phyloP scores from a whole-genome alignment of 495 filamentous ascomycete genomes.

The Pseudomonodictys pantanalensis region DNA sequence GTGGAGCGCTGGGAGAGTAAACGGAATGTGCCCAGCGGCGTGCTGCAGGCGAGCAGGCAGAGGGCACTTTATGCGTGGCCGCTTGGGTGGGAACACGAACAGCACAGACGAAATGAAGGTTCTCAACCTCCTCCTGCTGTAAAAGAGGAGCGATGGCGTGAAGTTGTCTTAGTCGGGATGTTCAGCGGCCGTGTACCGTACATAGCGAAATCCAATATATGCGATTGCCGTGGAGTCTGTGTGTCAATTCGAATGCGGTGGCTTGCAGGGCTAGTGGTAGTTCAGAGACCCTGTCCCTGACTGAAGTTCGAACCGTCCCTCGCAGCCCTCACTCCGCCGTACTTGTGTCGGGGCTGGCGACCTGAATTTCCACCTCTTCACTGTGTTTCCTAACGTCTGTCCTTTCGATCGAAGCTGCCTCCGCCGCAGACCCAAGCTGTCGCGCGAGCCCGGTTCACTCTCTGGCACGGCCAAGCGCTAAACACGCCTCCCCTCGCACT shows the following conservation, averaged over 20 bases:
- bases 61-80: conserved; percentile 1
- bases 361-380: not conserved
- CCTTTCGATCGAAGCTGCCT: not conserved
- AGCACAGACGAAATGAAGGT: no score
- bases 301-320: no score
- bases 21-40: not conserved
- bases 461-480: conserved; percentile 3
- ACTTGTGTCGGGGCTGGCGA: not conserved
- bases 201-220: no score
- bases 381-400: not conserved
- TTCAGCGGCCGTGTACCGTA: conserved; percentile 1
- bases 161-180: not conserved
- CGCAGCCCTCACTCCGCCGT: not conserved
- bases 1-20: not conserved
- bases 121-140: no score
- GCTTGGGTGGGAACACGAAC: no score
- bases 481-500: not conserved
- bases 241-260: conserved; percentile 16
- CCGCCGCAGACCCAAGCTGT: not conserved
- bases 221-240: no score
- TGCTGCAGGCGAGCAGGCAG: not conserved
- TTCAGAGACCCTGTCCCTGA: no score
- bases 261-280: conserved; percentile 22
- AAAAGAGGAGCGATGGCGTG: no score
- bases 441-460: not conserved